Base-by-base conservation (phyloP, 495 filamentous ascomycete species). In the Aspergillus indologenus region DNA sequence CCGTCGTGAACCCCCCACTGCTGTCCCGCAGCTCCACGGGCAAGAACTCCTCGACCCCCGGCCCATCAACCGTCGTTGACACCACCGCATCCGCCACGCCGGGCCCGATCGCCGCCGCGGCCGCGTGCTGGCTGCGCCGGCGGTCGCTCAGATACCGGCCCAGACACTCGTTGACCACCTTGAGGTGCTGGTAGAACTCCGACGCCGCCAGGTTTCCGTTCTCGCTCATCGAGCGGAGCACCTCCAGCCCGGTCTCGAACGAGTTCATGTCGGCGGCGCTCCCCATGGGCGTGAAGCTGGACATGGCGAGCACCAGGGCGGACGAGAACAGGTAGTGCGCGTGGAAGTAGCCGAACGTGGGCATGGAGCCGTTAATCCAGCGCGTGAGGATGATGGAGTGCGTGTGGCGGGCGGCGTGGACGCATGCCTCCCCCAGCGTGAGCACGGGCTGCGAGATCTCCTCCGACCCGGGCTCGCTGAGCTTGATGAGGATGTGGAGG, bases 261-360 rank as follows among this genome's bases (percentile, higher is more conserved):
- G 67, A 66, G 2, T 56, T 62, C 56, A 72, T 64, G 53, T 78
- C 75, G 8, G 62, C 62, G 0, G 73, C 64, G 44, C 62, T 75
- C 19, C 72, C 74, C 51, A 75, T 71, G 1, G 74, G 71, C 2
- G 76, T 68, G 54, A 77, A 74, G 52, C 67, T 72, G 31, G 75
- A 77, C 69, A 78, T 77, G 34, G 75, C 72, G 6, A 79, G 61
- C 17, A 76, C 71, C 1, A 76, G 61, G 0, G 70, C 70, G 0
- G 72, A 70, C 22, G 77, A 78, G 56, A 79, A 79, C 17, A 79
- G 73, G 54, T 78, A 79, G 55, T 77, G 74, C 0, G 75, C 71
- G 60, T 76, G 72, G 61, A 78, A 78, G 63, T 75, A 79, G 19
- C 75, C 77, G 56, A 77, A 79, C 7, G 71, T 71, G 0, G 75